These are phyloP conservation scores for Leavenworthia alabamica DNA, from an alignment of 345 rosid species.

Conservation along the genomic window DNA sequence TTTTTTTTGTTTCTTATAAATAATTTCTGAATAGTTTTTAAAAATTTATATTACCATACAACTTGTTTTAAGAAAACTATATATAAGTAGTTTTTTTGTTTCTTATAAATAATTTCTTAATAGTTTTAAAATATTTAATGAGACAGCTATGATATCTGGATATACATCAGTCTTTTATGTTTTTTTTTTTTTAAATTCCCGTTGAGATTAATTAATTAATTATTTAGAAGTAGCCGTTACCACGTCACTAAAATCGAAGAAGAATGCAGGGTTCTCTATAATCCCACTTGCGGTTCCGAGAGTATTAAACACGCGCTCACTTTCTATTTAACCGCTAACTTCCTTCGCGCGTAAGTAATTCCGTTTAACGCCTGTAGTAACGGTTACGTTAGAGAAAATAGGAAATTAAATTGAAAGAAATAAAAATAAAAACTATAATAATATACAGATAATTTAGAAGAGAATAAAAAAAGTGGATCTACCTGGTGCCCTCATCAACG, in stretches of 20 bases:
- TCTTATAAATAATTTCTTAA: neutral
- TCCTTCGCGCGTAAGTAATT: neutral
- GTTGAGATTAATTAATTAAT: neutral
- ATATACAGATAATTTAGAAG: too few species aligned
- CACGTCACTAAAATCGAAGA: constrained; percentile 18
- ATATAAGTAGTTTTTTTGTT: neutral
- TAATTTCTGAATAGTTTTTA: neutral
- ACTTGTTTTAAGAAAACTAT: neutral
- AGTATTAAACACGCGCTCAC: neutral
- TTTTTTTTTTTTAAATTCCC: too few species aligned
- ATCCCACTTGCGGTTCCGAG: neutral
- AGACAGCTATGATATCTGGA: constrained; percentile 21
- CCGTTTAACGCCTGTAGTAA: too few species aligned
- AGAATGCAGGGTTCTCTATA: neutral
- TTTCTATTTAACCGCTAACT: neutral
- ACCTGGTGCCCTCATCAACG: constrained; percentile 35
- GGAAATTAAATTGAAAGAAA: neutral
- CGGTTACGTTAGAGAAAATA: too few species aligned
- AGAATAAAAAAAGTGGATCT: constrained; percentile 23
- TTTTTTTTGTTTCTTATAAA: neutral
- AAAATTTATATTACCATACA: neutral
- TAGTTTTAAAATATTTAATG: neutral
- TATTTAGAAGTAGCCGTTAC: constrained; percentile 17
- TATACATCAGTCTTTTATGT: too few species aligned
- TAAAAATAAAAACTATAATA: neutral